Conservation (phyloP, 2,329 filamentous ascomycete species). For the Nigrospora sphaerica region DNA sequence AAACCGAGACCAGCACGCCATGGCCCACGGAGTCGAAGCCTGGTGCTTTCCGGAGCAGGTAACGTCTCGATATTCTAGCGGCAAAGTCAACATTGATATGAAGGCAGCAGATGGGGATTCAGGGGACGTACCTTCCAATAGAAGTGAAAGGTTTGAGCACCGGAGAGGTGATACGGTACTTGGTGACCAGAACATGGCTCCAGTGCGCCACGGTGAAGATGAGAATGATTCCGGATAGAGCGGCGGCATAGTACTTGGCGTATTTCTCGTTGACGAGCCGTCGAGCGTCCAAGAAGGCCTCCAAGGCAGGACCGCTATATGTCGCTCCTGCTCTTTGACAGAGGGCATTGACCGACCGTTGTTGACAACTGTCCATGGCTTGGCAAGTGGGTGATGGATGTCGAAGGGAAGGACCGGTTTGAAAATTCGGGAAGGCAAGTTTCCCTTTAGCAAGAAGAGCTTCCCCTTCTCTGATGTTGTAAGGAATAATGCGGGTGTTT, state of each 20-base stretch:
- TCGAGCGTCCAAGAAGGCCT: constrained; percentile 1
- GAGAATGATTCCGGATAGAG: constrained; percentile 6
- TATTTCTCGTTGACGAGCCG: constrained; percentile 2
- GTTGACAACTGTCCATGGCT: no score
- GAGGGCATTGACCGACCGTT: no score
- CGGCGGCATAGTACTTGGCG: constrained; percentile 8
- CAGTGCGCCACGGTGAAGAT: constrained; percentile 9
- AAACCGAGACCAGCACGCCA: constrained; percentile 23
- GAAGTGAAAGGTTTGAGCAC: constrained; percentile 1
- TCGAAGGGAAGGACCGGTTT: no score
- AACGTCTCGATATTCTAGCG: constrained; percentile 6
- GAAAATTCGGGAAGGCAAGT: no score
- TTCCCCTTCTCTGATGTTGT: no score
- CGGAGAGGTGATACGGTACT: not conserved
- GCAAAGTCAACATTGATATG: not conserved
- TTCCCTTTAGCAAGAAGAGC: no score
- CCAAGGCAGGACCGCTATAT: no score
- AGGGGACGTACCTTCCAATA: no score
- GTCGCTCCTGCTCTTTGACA: no score
- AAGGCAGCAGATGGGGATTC: no score
- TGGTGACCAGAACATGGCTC: constrained; percentile 3
- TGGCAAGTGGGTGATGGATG: no score
- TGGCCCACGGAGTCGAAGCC: constrained; percentile 32
- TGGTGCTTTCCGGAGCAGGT: constrained; percentile 22
- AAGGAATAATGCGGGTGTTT: no score